A percentile compares a stretch with the other conserved stretches of the same genome.
Conservation (phyloP, 75 land plant species). For the Isoetes taiwanensis region DNA sequence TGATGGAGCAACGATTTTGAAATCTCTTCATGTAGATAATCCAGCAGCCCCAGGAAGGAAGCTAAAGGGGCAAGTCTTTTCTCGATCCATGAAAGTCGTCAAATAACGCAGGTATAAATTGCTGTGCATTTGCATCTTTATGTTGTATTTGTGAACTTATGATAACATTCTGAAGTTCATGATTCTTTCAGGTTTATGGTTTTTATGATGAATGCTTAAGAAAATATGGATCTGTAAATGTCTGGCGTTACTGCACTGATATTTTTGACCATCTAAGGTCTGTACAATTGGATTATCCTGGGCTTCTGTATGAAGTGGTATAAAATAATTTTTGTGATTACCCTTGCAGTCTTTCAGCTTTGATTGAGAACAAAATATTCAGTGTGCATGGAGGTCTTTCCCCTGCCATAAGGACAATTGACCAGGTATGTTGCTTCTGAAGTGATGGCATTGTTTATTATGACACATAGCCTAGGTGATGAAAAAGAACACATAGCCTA, state of each 20-base stretch:
- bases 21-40: constrained; percentile 1
- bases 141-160: too few relatives aligned
- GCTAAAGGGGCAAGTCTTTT: too few relatives aligned
- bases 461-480: too few relatives aligned
- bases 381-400: constrained; percentile 99
- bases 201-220: constrained; percentile 99
- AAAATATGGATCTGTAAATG: constrained; percentile 98
- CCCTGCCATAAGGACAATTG: constrained; percentile 73
- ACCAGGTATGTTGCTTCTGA: constrained; percentile 84
- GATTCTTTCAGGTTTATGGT: constrained; percentile 79
- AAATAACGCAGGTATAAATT: too few relatives aligned
- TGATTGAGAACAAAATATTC: constrained; percentile 94
- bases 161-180: too few relatives aligned
- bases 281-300: neutral
- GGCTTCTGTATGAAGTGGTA: neutral
- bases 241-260: constrained; percentile 99
- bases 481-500: too few relatives aligned
- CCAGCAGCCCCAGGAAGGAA: too few relatives aligned
- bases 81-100: too few relatives aligned
- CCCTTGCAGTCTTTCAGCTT: constrained; percentile 73
- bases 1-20: constrained; percentile 6
- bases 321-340: constrained; percentile 6
- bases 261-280: constrained; percentile 98
- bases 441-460: too few relatives aligned
- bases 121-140: too few relatives aligned